Evolutionary conservation across 1,284 basidiomycete genomes (phyloP).

Genomic region (Quambalaria eucalypti): DNA sequence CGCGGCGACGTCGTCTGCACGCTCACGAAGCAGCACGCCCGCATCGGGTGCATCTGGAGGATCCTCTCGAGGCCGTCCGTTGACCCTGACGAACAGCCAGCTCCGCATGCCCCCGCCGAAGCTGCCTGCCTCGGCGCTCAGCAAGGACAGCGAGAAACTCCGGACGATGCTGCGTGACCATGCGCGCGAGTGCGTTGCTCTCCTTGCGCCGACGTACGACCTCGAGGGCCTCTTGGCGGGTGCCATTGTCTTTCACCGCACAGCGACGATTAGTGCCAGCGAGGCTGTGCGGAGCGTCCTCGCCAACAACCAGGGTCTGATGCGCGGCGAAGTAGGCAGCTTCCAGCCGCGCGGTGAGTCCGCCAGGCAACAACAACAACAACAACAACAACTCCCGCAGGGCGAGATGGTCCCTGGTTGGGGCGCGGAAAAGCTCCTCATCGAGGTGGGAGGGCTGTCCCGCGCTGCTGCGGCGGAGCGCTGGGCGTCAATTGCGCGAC

Average conservation of each 20-base stretch:
- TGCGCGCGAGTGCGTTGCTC: constrained; percentile 20
- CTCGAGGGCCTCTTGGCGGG: constrained; percentile 41
- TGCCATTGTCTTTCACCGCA: constrained; percentile 44
- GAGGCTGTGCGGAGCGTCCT: constrained; percentile 41
- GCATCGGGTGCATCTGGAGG: background rate
- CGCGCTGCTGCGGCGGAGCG: constrained; percentile 10
- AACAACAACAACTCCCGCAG: constrained; percentile 12
- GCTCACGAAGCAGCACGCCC: too few relatives aligned
- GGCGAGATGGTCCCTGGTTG: constrained; percentile 26
- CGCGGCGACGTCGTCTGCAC: too few relatives aligned
- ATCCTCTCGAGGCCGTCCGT: background rate
- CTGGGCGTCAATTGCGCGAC: constrained; percentile 19
- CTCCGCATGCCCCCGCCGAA: constrained; percentile 23
- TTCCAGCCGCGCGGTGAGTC: background rate
- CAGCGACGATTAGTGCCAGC: constrained; percentile 41
- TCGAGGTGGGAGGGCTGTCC: background rate
- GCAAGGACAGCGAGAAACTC: background rate
- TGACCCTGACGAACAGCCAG: constrained; percentile 17
- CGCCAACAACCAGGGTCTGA: constrained; percentile 31
- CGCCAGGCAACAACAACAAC: too few relatives aligned
- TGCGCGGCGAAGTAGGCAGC: constrained; percentile 34
- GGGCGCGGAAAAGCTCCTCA: background rate
- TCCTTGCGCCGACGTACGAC: constrained; percentile 40
- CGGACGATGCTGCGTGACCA: background rate
- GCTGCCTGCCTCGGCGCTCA: background rate